Evolutionary conservation across 2,329 filamentous ascomycete genomes (phyloP).

Genomic region (Beauveria sp.): DNA sequence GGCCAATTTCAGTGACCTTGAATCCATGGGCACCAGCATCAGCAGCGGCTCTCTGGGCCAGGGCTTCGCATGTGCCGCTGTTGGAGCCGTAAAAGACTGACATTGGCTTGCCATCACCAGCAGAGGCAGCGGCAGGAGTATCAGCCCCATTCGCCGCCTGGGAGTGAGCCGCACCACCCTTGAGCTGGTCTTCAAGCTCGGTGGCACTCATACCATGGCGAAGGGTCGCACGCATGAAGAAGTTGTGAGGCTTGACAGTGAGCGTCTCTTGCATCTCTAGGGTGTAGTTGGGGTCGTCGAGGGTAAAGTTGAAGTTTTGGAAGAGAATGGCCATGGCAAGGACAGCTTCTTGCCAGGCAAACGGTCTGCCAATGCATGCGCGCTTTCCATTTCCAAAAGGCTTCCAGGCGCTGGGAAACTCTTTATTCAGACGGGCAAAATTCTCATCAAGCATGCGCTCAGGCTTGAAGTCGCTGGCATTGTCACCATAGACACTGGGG

Average conservation of each 20-base stretch:
- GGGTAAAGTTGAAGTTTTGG: constrained; percentile 62
- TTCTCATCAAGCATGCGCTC: constrained; percentile 65
- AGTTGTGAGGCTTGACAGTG: constrained; percentile 56
- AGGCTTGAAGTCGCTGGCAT: constrained; percentile 58
- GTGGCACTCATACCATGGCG: constrained; percentile 39
- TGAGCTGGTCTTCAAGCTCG: constrained; percentile 38
- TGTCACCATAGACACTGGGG: constrained; percentile 55
- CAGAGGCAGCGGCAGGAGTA: background rate
- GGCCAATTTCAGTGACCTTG: constrained; percentile 41
- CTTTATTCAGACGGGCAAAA: constrained; percentile 52
- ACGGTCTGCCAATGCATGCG: constrained; percentile 64
- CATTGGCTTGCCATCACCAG: constrained; percentile 35
- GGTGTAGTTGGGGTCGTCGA: constrained; percentile 53
- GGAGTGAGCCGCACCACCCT: constrained; percentile 18
- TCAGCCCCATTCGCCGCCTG: constrained; percentile 15
- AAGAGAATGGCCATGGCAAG: constrained; percentile 55
- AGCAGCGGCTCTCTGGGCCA: constrained; percentile 55
- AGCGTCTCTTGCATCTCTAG: constrained; percentile 48
- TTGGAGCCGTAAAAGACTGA: constrained; percentile 69
- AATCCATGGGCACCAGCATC: constrained; percentile 55
- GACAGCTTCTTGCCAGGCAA: constrained; percentile 67
- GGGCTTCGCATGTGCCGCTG: constrained; percentile 64
- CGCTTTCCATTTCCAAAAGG: constrained; percentile 68
- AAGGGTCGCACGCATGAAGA: constrained; percentile 53
- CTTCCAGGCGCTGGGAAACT: constrained; percentile 59